Conservation (phyloP, 2,329 filamentous ascomycete genomes). For the Xylariaceae sp. region DNA sequence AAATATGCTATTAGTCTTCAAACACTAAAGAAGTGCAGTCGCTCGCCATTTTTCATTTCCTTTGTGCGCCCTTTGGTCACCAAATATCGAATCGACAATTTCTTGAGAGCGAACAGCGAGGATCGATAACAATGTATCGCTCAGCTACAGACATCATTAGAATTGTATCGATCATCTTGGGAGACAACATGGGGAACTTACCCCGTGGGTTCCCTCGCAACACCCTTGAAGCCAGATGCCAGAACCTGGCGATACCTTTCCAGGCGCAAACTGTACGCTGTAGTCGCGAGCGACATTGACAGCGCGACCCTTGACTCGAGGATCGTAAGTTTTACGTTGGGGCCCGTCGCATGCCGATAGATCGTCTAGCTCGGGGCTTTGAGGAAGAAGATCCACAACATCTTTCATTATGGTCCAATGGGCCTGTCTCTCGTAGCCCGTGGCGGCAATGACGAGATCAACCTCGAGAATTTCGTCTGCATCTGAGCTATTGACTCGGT, state of each 20-base stretch:
- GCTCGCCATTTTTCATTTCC: not conserved
- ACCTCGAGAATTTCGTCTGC: constrained; percentile 71
- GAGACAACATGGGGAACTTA: constrained; percentile 69
- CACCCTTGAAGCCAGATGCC: constrained; percentile 94
- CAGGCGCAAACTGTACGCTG: constrained; percentile 72
- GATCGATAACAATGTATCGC: constrained; percentile 40
- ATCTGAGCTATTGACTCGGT: constrained; percentile 28
- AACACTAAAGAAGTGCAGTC: not conserved
- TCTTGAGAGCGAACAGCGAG: constrained; percentile 38
- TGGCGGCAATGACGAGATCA: constrained; percentile 84
- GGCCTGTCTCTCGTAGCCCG: constrained; percentile 80
- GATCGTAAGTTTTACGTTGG: constrained; percentile 28
- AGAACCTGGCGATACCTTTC: constrained; percentile 72
- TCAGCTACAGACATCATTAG: constrained; percentile 30
- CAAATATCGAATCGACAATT: constrained; percentile 40
- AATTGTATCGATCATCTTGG: no score
- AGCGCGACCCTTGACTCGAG: constrained; percentile 58
- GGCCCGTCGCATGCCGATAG: constrained; percentile 18
- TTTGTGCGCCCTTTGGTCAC: not conserved
- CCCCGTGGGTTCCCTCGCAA: constrained; percentile 89
- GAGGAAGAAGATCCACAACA: constrained; percentile 70
- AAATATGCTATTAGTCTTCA: constrained; percentile 15
- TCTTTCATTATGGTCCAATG: constrained; percentile 79
- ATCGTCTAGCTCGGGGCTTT: constrained; percentile 35
- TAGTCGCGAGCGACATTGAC: constrained; percentile 75